Conservation (phyloP, 2,329 filamentous ascomycete genomes). For the Xylaria sp. region DNA sequence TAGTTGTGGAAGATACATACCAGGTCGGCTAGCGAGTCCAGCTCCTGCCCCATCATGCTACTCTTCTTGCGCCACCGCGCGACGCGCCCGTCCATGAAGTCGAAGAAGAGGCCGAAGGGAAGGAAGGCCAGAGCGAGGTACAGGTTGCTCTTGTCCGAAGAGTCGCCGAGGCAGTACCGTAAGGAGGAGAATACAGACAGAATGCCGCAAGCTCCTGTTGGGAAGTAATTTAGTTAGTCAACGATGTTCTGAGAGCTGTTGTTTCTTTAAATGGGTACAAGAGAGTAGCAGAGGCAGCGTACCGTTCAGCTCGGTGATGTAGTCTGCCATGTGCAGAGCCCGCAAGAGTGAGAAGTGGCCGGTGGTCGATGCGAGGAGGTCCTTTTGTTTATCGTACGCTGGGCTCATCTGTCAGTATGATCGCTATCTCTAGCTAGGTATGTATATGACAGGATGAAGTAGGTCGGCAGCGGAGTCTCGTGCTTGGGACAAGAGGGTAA, state of each 20-base stretch:
- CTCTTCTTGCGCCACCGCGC: conserved; percentile 97
- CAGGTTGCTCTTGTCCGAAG: conserved; percentile 72
- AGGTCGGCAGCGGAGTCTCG: neutral
- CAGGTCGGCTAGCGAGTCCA: conserved; percentile 94
- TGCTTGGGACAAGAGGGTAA: conserved; percentile 1
- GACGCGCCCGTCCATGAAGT: conserved; percentile 97
- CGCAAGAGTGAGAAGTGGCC: conserved; percentile 78
- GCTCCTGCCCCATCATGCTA: conserved; percentile 95
- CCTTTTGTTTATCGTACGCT: conserved; percentile 81
- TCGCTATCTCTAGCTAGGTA: neutral
- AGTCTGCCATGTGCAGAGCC: conserved; percentile 80
- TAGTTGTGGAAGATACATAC: conserved; percentile 60
- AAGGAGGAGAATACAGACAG: conserved; percentile 97
- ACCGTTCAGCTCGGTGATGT: conserved; percentile 87
- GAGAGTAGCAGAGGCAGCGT: conserved; percentile 37
- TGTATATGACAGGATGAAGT: neutral
- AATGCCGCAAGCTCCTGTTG: conserved; percentile 80
- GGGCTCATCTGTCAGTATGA: conserved; percentile 33
- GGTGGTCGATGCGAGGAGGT: conserved; percentile 73
- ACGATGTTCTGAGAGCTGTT: neutral
- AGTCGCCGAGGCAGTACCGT: conserved; percentile 85
- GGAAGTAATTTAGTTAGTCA: neutral
- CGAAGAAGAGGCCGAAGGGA: conserved; percentile 94
- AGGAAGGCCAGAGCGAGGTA: conserved; percentile 88
- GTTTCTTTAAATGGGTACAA: neutral